Evolutionary conservation across 805 yeast genomes (phyloP).

Genomic region (Jamesozyma jinghongensis): DNA sequence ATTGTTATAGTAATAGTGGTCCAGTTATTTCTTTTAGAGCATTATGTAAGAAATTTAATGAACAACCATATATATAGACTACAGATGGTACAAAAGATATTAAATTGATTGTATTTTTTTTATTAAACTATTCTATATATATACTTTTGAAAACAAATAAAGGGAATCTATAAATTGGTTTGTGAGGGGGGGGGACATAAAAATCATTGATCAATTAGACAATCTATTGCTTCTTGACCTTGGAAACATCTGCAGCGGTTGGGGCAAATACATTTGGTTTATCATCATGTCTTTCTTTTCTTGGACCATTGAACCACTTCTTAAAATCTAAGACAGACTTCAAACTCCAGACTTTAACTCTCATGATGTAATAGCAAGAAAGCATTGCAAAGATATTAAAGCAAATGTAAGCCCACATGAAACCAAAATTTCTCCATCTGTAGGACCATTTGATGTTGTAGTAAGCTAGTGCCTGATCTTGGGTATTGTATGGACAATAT

Average conservation of each 20-base stretch:
- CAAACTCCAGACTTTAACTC: conserved; percentile 33
- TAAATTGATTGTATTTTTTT: too few species aligned
- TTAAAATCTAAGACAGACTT: conserved; percentile 30
- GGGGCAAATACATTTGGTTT: conserved; percentile 36
- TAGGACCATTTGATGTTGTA: conserved; percentile 35
- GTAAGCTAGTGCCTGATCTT: conserved; percentile 49
- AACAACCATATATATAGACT: too few species aligned
- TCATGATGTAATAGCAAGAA: conserved; percentile 29
- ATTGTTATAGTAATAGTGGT: too few species aligned
- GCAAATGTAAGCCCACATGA: conserved; percentile 38
- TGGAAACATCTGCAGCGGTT: conserved; percentile 33
- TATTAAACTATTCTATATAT: too few species aligned
- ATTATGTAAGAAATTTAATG: too few species aligned
- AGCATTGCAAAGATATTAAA: conserved; percentile 37
- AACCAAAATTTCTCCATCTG: conserved; percentile 62
- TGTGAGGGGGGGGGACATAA: too few species aligned
- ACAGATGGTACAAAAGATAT: too few species aligned
- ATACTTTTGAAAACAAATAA: too few species aligned
- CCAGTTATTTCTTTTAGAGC: too few species aligned
- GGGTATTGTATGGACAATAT: conserved; percentile 48
- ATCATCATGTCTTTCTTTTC: conserved; percentile 40
- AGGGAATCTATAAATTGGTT: too few species aligned
- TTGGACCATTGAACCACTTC: conserved; percentile 36
- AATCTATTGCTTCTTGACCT: conserved; percentile 18
- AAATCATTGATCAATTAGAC: too few species aligned